Conservation (phyloP, 495 filamentous ascomycete genomes). For the Lentithecium fluviatile region DNA sequence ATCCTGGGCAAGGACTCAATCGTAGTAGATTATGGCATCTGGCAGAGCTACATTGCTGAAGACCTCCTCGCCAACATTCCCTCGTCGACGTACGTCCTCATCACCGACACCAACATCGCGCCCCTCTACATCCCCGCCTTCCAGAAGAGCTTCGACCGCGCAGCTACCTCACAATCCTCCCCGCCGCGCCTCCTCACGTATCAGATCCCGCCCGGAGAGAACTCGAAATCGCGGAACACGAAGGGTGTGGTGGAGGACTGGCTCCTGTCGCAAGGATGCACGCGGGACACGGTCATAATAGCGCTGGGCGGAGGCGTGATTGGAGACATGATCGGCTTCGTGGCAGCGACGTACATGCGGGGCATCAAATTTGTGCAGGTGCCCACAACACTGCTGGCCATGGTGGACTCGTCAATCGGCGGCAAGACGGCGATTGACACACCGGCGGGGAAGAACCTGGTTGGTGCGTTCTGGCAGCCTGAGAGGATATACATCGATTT, state of each 20-base stretch:
- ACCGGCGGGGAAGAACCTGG: conserved; percentile 93
- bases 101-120: conserved; percentile 92
- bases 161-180: conserved; percentile 48
- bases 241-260: conserved; percentile 97
- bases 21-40: conserved; percentile 87
- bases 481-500: conserved; percentile 91
- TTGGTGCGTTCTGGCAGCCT: conserved; percentile 96
- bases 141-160: conserved; percentile 64
- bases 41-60: conserved; percentile 74
- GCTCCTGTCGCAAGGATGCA: conserved; percentile 90
- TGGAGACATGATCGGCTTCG: conserved; percentile 95
- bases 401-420: conserved; percentile 98
- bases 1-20: conserved; percentile 75
- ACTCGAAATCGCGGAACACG: conserved; percentile 85
- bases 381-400: conserved; percentile 88
- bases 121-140: conserved; percentile 77
- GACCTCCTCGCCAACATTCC: conserved; percentile 75
- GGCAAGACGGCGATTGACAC: conserved; percentile 98
- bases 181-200: conserved; percentile 78
- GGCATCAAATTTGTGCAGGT: conserved; percentile 96
- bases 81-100: conserved; percentile 90
- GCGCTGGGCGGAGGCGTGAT: conserved; percentile 97
- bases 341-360: conserved; percentile 97
- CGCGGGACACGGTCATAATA: conserved; percentile 90
- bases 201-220: conserved; percentile 85